Evolutionary conservation across 2,329 filamentous ascomycete genomes (phyloP).

Genomic region (Botrytis porri): DNA sequence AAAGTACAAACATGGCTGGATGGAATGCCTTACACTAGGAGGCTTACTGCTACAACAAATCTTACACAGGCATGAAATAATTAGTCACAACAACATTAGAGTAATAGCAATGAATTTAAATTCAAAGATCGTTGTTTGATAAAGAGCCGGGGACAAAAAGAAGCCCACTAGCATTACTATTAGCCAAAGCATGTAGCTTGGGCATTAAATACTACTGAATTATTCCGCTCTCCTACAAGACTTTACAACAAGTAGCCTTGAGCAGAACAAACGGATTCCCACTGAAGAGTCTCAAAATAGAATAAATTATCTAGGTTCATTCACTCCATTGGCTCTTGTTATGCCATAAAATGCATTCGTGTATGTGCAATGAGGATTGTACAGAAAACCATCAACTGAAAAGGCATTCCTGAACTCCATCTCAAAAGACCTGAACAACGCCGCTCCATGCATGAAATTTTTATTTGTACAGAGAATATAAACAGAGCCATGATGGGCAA

Average conservation of each 20-base stretch:
- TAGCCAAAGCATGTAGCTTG: slow-evolving; percentile 29
- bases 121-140: slow-evolving; percentile 15
- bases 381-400: slow-evolving; percentile 24
- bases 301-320: slow-evolving; percentile 6
- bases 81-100: slow-evolving; percentile 28
- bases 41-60: slow-evolving; percentile 18
- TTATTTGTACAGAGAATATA: slow-evolving; percentile 24
- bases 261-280: slow-evolving; percentile 8
- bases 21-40: slow-evolving; percentile 23
- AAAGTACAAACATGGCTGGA: slow-evolving; percentile 11
- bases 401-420: slow-evolving; percentile 15
- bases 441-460: slow-evolving; percentile 19
- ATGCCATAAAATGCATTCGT: slow-evolving; percentile 12
- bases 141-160: slow-evolving; percentile 24
- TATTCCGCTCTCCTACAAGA: slow-evolving; percentile 9
- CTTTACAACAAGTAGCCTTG: slow-evolving; percentile 11
- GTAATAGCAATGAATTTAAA: slow-evolving; percentile 2
- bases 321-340: slow-evolving; percentile 1
- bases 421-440: slow-evolving; percentile 13
- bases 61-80: slow-evolving; percentile 19
- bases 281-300: slow-evolving; percentile 13
- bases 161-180: slow-evolving; percentile 30
- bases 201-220: slow-evolving; percentile 27
- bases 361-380: slow-evolving; percentile 20
- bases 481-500: slow-evolving; percentile 25